Evolutionary conservation across 2,329 filamentous ascomycete genomes (phyloP).

Genomic region (Amphichorda felina): DNA sequence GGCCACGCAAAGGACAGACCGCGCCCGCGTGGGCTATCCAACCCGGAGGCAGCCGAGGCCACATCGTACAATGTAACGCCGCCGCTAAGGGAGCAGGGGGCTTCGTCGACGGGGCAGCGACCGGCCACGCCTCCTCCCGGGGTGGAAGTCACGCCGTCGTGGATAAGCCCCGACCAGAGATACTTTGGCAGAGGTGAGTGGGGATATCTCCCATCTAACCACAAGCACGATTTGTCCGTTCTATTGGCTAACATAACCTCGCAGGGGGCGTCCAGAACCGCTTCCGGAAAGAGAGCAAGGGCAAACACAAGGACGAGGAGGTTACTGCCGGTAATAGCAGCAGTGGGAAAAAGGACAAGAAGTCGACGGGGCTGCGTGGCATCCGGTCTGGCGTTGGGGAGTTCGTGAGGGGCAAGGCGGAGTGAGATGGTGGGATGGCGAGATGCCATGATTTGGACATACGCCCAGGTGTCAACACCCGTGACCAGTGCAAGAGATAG

Average conservation of each 20-base stretch:
- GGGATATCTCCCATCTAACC: too few species aligned
- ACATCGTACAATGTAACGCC: constrained; percentile 30
- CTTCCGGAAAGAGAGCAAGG: constrained; percentile 34
- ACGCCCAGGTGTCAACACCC: too few species aligned
- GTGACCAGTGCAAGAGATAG: too few species aligned
- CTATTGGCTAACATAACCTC: not conserved
- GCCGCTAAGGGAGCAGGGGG: constrained; percentile 19
- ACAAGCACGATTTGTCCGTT: too few species aligned
- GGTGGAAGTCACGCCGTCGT: not conserved
- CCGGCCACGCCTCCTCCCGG: not conserved
- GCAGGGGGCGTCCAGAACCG: constrained; percentile 35
- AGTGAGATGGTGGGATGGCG: constrained; percentile 2
- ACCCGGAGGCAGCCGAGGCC: constrained; percentile 28
- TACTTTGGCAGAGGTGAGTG: too few species aligned
- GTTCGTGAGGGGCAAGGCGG: constrained; percentile 4
- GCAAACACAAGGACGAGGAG: constrained; percentile 30
- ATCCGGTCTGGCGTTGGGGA: constrained; percentile 13
- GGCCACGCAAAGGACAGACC: constrained; percentile 13
- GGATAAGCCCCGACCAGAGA: too few species aligned
- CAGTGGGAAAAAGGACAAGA: constrained; percentile 19
- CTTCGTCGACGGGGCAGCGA: not conserved
- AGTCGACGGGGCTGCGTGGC: constrained; percentile 24
- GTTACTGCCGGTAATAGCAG: constrained; percentile 10
- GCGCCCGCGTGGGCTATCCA: constrained; percentile 29
- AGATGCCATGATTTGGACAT: too few species aligned